Conservation (phyloP, 495 filamentous ascomycete genomes). For the Lentithecium fluviatile region DNA sequence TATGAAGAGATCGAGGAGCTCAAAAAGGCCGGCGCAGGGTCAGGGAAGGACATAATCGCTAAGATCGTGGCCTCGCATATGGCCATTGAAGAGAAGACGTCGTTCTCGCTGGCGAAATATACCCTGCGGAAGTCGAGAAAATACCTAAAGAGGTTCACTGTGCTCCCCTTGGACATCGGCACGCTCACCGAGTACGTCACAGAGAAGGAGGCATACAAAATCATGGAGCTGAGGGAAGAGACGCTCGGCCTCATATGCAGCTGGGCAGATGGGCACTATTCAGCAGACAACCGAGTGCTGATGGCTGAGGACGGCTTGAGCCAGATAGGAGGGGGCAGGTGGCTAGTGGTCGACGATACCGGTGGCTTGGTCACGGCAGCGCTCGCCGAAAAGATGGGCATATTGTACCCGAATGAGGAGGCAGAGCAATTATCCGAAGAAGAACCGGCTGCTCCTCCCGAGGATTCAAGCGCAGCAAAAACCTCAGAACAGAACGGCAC, state of each 20-base stretch:
- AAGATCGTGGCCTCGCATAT: conserved; percentile 82
- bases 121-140: conserved; percentile 91
- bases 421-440: conserved; percentile 31
- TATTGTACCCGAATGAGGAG: conserved; percentile 60
- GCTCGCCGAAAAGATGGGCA: conserved; percentile 87
- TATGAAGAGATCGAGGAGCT: conserved; percentile 87
- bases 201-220: conserved; percentile 71
- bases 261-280: conserved; percentile 63
- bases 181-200: conserved; percentile 66
- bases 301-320: conserved; percentile 38
- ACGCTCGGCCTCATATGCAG: conserved; percentile 69
- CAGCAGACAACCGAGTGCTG: conserved; percentile 40
- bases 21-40: conserved; percentile 72
- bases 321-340: conserved; percentile 62
- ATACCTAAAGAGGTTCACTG: conserved; percentile 81
- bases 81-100: conserved; percentile 87
- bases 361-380: conserved; percentile 82
- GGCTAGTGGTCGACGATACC: conserved; percentile 88
- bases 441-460: conserved; percentile 1
- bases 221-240: conserved; percentile 90
- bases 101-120: conserved; percentile 91
- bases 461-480: neutral
- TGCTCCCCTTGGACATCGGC: conserved; percentile 77
- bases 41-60: conserved; percentile 83
- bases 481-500: neutral